Conservation (phyloP, 2,329 filamentous ascomycete species). For the Aspergillus chevalieri region DNA sequence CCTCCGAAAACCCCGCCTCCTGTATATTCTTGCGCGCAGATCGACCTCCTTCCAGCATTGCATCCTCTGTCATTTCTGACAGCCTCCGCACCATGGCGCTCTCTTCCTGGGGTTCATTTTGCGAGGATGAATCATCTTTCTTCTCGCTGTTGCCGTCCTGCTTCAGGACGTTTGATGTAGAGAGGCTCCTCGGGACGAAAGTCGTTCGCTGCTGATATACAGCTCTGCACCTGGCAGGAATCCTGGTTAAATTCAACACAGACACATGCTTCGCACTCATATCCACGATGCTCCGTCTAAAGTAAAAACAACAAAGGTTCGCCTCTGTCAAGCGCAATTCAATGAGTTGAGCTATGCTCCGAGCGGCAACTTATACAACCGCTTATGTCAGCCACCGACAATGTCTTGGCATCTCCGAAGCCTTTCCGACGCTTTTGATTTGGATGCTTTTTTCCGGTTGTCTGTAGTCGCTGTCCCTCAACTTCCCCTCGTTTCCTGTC, state of each 20-base stretch:
- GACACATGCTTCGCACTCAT: constrained; percentile 19
- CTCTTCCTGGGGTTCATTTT: constrained; percentile 30
- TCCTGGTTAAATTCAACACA: constrained; percentile 9
- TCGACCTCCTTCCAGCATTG: constrained; percentile 49
- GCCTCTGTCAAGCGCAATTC: neutral
- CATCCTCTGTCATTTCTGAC: constrained; percentile 56
- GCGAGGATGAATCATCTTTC: constrained; percentile 5
- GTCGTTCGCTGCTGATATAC: constrained; percentile 8
- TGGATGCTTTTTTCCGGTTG: constrained; percentile 12
- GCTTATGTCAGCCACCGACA: constrained; percentile 24
- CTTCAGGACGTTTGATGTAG: constrained; percentile 16
- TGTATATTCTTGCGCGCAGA: constrained; percentile 52
- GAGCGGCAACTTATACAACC: neutral
- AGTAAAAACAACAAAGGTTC: too few species aligned
- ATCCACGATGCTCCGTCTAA: neutral
- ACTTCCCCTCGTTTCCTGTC: neutral
- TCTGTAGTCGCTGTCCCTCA: constrained; percentile 5
- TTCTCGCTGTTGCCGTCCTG: constrained; percentile 15
- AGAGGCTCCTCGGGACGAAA: constrained; percentile 15
- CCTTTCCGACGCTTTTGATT: constrained; percentile 6
- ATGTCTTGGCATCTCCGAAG: constrained; percentile 18
- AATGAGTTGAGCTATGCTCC: neutral
- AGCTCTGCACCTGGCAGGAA: constrained; percentile 6
- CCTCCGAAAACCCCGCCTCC: constrained; percentile 58
- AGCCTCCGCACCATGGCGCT: constrained; percentile 56